Evolutionary conservation across 768 basidiomycete genomes (phyloP).

Genomic region (Crucibulum laeve): DNA sequence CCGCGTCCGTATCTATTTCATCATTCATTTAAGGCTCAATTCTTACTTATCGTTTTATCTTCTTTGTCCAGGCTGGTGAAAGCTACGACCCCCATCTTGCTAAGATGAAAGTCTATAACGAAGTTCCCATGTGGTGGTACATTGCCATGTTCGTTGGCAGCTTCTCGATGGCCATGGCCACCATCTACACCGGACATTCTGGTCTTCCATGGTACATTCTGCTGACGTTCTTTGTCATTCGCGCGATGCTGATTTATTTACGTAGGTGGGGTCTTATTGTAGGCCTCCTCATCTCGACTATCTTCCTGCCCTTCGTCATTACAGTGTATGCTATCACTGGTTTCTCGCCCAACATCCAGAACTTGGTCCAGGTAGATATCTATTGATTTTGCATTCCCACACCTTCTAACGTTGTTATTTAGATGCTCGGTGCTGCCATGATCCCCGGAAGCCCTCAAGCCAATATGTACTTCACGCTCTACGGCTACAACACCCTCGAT

Average conservation of each 20-base stretch:
- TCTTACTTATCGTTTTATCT: background rate
- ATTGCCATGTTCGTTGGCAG: slow-evolving; percentile 34
- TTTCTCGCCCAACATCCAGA: slow-evolving; percentile 33
- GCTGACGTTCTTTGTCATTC: background rate
- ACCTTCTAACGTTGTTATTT: slow-evolving; percentile 3
- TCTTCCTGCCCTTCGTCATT: slow-evolving; percentile 49
- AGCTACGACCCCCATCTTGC: slow-evolving; percentile 48
- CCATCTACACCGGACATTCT: slow-evolving; percentile 48
- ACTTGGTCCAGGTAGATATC: slow-evolving; percentile 22
- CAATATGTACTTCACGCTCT: slow-evolving; percentile 44
- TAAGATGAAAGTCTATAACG: slow-evolving; percentile 45
- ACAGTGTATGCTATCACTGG: slow-evolving; percentile 51
- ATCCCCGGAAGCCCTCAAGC: slow-evolving; percentile 46
- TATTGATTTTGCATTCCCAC: background rate
- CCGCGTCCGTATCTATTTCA: slow-evolving; percentile 20
- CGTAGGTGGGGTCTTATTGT: slow-evolving; percentile 48
- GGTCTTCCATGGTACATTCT: slow-evolving; percentile 50
- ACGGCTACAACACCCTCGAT: slow-evolving; percentile 41
- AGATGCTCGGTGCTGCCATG: slow-evolving; percentile 48
- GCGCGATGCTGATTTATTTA: background rate
- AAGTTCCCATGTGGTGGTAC: slow-evolving; percentile 53
- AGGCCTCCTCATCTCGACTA: slow-evolving; percentile 42
- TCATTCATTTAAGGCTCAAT: background rate
- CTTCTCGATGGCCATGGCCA: slow-evolving; percentile 49
- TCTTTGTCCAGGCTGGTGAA: slow-evolving; percentile 20